Evolutionary conservation across 2,329 filamentous ascomycete genomes (phyloP).

Genomic region (Colletotrichum costaricense): DNA sequence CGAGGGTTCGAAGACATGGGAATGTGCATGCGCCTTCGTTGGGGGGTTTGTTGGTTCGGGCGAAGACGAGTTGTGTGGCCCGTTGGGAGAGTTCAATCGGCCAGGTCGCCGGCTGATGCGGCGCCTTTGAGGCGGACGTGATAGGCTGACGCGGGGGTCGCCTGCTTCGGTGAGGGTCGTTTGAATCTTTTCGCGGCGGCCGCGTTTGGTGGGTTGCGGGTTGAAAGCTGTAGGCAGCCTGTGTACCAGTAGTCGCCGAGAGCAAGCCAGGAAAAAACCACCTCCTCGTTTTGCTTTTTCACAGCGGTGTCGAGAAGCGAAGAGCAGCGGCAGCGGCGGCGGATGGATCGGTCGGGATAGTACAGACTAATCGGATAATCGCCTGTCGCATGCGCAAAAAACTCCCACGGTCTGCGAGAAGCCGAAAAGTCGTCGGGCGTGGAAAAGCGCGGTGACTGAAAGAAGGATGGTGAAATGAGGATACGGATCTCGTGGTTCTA

Average conservation of each 20-base stretch:
- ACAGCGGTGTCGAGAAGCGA: slow-evolving; percentile 1
- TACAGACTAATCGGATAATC: background rate
- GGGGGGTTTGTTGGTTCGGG: background rate
- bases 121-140: slow-evolving; percentile 11
- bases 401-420: background rate
- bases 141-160: slow-evolving; percentile 9
- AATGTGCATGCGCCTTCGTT: slow-evolving; percentile 34
- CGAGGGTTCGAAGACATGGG: slow-evolving; percentile 65
- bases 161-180: slow-evolving; percentile 20
- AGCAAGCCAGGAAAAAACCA: background rate
- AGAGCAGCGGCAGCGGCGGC: background rate
- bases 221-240: slow-evolving; percentile 22
- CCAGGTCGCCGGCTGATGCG: slow-evolving; percentile 22
- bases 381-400: slow-evolving; percentile 16
- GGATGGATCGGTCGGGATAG: slow-evolving; percentile 14
- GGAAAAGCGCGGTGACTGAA: slow-evolving; percentile 17
- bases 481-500: slow-evolving; percentile 8
- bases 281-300: background rate
- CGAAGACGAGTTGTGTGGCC: background rate
- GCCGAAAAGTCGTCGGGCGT: slow-evolving; percentile 1
- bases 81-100: slow-evolving; percentile 1
- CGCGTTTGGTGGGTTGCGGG: background rate
- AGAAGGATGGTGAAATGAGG: background rate
- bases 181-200: slow-evolving; percentile 1
- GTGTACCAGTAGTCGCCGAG: slow-evolving; percentile 19